These are phyloP conservation scores for Dendrobium nobile DNA, from an alignment of 106 monocot species.

Conservation along the genomic window DNA sequence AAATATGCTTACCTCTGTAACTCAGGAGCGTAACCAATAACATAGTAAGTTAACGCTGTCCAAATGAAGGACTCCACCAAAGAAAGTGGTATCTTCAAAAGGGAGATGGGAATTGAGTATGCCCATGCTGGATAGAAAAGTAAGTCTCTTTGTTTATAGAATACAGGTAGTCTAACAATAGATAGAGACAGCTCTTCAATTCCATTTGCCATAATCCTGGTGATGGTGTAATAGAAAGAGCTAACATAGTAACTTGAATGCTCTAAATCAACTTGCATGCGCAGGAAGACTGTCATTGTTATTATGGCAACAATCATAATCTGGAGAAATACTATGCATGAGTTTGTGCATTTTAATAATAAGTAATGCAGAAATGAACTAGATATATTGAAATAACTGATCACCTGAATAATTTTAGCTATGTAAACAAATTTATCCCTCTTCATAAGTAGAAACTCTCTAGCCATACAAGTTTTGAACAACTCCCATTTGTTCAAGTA, in stretches of 20 bases:
- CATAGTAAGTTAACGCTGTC: conserved; percentile 36
- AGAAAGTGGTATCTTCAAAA: conserved; percentile 36
- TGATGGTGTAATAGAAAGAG: conserved; percentile 14
- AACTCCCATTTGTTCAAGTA: conserved; percentile 14
- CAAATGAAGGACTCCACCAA: conserved; percentile 35
- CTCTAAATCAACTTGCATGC: conserved; percentile 8
- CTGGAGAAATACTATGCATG: neutral
- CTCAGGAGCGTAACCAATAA: conserved; percentile 33
- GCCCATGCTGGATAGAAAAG: conserved; percentile 33
- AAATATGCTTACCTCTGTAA: conserved; percentile 13
- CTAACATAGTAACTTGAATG: conserved; percentile 12
- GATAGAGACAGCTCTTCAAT: conserved; percentile 18
- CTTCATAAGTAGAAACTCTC: conserved; percentile 18
- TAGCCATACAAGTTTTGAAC: conserved; percentile 12
- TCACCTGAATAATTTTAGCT: conserved; percentile 5
- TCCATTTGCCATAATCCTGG: conserved; percentile 17
- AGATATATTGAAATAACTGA: neutral
- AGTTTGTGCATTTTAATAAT: neutral
- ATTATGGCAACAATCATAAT: conserved; percentile 13
- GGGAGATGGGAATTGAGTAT: conserved; percentile 13
- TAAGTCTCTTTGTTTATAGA: conserved; percentile 29
- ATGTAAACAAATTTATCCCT: conserved; percentile 6
- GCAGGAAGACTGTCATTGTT: conserved; percentile 25
- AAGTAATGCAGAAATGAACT: neutral
- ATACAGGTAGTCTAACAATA: conserved; percentile 13